A percentile compares a stretch with the other conserved stretches of the same genome.
phyloP scores from a whole-genome alignment of 225 moss, liverwort and hornwort genomes.

The Pleurozium schreberi region DNA sequence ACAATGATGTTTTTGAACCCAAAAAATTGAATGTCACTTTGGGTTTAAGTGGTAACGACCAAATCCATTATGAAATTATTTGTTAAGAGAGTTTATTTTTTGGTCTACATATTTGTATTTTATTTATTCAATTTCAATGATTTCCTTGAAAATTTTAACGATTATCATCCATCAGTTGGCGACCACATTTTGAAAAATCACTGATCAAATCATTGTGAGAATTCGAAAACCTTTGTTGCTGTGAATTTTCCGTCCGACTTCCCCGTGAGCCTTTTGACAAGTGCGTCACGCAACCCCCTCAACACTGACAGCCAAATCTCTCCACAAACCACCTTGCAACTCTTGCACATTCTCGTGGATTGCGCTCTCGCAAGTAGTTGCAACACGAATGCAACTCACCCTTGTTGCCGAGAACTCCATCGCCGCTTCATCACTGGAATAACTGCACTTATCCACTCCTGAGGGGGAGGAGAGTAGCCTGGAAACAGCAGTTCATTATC shows the following conservation, averaged over 20 bases:
- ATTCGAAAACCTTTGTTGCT: neutral
- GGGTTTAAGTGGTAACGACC: neutral
- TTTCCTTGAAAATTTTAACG: neutral
- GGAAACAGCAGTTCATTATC: neutral
- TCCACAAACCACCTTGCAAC: neutral
- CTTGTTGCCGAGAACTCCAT: neutral
- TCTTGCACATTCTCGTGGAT: neutral
- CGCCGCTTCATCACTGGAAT: neutral
- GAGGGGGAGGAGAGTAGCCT: neutral
- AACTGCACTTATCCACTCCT: neutral
- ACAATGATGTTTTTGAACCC: too few species aligned
- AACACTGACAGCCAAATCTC: neutral
- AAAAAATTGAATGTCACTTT: too few species aligned
- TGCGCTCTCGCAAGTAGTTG: neutral
- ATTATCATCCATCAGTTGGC: accelerated
- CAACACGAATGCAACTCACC: neutral
- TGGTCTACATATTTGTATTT: too few species aligned
- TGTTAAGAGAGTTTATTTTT: neutral
- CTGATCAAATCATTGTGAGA: neutral
- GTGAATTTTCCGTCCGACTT: neutral
- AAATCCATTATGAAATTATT: neutral
- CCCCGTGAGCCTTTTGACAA: neutral
- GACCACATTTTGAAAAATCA: neutral
- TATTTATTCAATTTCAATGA: neutral
- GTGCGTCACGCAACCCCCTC: neutral